phyloP scores from a whole-genome alignment of 148 eudicot genomes.

The Cornus suecica region DNA sequence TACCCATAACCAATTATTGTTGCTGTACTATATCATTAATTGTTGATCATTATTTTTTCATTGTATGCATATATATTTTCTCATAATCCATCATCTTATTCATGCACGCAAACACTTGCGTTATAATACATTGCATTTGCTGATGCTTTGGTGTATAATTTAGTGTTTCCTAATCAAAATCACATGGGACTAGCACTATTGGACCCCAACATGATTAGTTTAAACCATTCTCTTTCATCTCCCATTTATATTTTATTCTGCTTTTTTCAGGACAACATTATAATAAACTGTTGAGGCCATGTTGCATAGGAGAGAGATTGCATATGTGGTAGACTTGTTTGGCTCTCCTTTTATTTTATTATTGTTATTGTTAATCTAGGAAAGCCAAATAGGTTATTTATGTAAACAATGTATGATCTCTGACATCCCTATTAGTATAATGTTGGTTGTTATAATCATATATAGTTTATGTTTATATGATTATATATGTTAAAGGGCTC shows the following conservation, averaged over 20 bases:
- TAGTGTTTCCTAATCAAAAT: conserved; percentile 23
- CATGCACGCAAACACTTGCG: conserved; percentile 34
- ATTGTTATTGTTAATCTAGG: not conserved
- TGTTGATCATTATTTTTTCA: not conserved
- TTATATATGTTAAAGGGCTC: no score
- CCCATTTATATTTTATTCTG: not conserved
- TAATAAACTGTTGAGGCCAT: not conserved
- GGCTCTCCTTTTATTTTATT: not conserved
- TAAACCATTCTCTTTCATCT: conserved; percentile 16
- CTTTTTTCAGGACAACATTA: not conserved
- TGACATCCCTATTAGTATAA: not conserved
- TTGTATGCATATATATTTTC: not conserved
- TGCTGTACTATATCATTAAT: conserved; percentile 9
- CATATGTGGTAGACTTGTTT: not conserved
- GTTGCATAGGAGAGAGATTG: not conserved
- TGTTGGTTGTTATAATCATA: not conserved
- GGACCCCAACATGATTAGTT: conserved; percentile 21
- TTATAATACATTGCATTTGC: conserved; percentile 26
- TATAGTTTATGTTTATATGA: no score
- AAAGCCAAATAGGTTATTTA: not conserved
- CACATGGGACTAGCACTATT: conserved; percentile 24
- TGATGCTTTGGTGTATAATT: not conserved
- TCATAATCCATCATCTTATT: conserved; percentile 25
- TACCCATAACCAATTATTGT: conserved; percentile 3
- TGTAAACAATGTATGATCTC: not conserved